Evolutionary conservation across 176 grass and related monocot genomes (phyloP).

Genomic region (Cocos nucifera): DNA sequence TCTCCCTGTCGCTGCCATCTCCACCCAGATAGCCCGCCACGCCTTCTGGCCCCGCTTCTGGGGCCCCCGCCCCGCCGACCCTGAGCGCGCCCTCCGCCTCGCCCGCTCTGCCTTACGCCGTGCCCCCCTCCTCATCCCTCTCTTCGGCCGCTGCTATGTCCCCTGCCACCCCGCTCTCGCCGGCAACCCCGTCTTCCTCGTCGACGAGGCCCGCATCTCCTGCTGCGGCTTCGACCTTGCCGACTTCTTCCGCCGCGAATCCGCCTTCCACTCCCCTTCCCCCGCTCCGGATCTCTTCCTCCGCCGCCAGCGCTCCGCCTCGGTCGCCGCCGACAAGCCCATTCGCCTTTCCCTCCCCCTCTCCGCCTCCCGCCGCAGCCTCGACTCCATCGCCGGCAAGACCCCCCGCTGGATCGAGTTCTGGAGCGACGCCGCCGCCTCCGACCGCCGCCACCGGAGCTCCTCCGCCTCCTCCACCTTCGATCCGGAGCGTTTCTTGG

Average conservation of each 20-base stretch:
- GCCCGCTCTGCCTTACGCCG: conserved; percentile 63
- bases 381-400: conserved; percentile 61
- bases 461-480: background rate
- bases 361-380: conserved; percentile 36
- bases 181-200: conserved; percentile 88
- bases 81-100: conserved; percentile 42
- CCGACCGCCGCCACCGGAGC: conserved; percentile 22
- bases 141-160: conserved; percentile 87
- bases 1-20: conserved; percentile 45
- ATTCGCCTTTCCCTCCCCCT: conserved; percentile 11
- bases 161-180: conserved; percentile 73
- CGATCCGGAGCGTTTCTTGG: conserved; percentile 24
- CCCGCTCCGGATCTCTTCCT: conserved; percentile 22
- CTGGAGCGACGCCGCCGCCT: conserved; percentile 48
- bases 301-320: conserved; percentile 46
- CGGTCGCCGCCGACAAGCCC: conserved; percentile 4
- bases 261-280: conserved; percentile 29
- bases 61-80: conserved; percentile 49
- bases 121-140: conserved; percentile 57
- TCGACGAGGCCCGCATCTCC: conserved; percentile 68
- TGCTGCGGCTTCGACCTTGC: conserved; percentile 46
- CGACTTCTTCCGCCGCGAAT: conserved; percentile 58
- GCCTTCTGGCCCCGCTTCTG: conserved; percentile 77
- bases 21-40: conserved; percentile 43
- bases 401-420: conserved; percentile 72